Conservation (phyloP, 352 stramenopile species). For the Phytophthora fragariaefolia region DNA sequence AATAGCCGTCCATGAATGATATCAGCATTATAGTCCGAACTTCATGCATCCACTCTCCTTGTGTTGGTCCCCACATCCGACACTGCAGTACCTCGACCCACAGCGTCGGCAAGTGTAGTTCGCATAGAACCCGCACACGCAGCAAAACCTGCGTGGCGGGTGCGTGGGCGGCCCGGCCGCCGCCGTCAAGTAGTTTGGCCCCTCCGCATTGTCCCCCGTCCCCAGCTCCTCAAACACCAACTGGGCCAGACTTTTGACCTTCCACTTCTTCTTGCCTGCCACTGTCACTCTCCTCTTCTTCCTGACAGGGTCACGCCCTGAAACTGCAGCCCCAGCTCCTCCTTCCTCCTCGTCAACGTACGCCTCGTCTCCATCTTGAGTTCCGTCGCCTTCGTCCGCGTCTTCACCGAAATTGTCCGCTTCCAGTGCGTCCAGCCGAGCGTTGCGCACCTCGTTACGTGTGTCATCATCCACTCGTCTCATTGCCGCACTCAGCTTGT, state of each 20-base stretch:
- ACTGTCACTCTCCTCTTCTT: slow-evolving; percentile 49
- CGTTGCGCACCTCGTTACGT: slow-evolving; percentile 82
- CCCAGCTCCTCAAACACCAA: slow-evolving; percentile 87
- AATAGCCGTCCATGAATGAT: not conserved
- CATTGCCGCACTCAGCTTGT: slow-evolving; percentile 86
- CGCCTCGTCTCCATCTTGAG: slow-evolving; percentile 44
- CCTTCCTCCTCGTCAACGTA: slow-evolving; percentile 79
- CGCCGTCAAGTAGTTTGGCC: slow-evolving; percentile 78
- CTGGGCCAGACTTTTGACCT: slow-evolving; percentile 90
- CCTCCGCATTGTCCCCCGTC: slow-evolving; percentile 23
- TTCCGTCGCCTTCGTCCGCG: slow-evolving; percentile 53
- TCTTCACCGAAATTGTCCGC: slow-evolving; percentile 90
- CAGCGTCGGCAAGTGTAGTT: slow-evolving; percentile 76
- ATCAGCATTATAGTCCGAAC: slow-evolving; percentile 65
- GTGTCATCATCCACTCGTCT: slow-evolving; percentile 84
- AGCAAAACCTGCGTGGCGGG: slow-evolving; percentile 85
- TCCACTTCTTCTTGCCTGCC: slow-evolving; percentile 55
- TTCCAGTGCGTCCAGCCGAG: slow-evolving; percentile 87
- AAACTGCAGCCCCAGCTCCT: slow-evolving; percentile 8
- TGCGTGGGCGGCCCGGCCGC: slow-evolving; percentile 61
- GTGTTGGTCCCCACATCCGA: slow-evolving; percentile 86
- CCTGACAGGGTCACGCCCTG: slow-evolving; percentile 20
- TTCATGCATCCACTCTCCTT: slow-evolving; percentile 92
- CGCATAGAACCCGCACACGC: slow-evolving; percentile 85
- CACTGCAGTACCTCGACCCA: slow-evolving; percentile 71